Percentiles rank a stretch among this genome's conserved stretches.
Evolutionary conservation across 352 stramenopile species (phyloP).

Genomic region (Phytophthora crassamura): DNA sequence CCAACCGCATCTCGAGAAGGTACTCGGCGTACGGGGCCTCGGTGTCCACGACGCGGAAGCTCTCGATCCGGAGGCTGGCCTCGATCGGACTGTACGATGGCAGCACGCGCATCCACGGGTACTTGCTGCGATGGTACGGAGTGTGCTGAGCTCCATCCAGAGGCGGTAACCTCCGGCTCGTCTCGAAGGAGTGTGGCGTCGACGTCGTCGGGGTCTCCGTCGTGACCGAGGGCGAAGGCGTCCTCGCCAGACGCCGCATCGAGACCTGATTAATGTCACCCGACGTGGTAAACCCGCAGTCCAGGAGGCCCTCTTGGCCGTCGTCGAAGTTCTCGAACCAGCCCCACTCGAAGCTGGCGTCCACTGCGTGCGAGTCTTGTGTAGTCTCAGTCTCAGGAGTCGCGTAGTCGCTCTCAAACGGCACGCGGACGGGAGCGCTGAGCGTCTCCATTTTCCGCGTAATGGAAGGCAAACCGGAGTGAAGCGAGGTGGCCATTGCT

Average conservation of each 20-base stretch:
- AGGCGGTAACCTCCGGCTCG: conserved; percentile 74
- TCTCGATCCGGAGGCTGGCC: conserved; percentile 82
- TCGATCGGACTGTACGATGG: conserved; percentile 79
- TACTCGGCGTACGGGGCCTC: conserved; percentile 83
- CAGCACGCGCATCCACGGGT: conserved; percentile 69
- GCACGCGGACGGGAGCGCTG: too few relatives aligned
- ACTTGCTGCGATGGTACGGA: conserved; percentile 65
- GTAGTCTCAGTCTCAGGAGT: too few relatives aligned
- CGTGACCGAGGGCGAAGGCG: conserved; percentile 37
- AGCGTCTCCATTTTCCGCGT: too few relatives aligned
- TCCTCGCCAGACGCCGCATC: conserved; percentile 41
- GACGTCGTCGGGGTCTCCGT: conserved; percentile 58
- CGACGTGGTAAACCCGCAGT: conserved; percentile 17
- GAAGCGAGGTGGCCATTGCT: too few relatives aligned
- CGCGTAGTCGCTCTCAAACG: too few relatives aligned
- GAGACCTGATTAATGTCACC: conserved; percentile 40
- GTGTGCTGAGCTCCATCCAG: conserved; percentile 63
- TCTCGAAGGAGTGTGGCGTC: conserved; percentile 70
- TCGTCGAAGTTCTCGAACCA: conserved; percentile 90
- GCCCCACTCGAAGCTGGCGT: conserved; percentile 64
- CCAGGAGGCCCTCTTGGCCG: conserved; percentile 34
- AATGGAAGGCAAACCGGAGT: too few relatives aligned
- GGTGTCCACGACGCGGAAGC: conserved; percentile 76
- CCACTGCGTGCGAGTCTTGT: too few relatives aligned
- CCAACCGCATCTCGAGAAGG: conserved; percentile 78